Percentiles rank a stretch among this genome's conserved stretches.
phyloP scores from a whole-genome alignment of 352 stramenopile species.

The Globisporangium paroecandrum region DNA sequence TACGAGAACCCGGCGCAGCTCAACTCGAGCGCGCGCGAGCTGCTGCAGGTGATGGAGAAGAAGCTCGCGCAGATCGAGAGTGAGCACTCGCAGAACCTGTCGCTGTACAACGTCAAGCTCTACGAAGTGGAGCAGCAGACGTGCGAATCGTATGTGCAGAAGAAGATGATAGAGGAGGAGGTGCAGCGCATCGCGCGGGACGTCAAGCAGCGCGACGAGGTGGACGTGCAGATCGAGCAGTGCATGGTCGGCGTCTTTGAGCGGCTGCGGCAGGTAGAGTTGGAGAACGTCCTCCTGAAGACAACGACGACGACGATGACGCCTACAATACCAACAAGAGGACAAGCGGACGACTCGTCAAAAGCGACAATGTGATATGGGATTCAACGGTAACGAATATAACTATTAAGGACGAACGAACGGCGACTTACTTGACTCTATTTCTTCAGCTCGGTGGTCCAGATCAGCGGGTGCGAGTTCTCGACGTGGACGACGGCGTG shows the following conservation, averaged over 20 bases:
- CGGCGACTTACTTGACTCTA: slow-evolving; percentile 9
- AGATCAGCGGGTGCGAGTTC: slow-evolving; percentile 81
- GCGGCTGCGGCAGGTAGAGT: slow-evolving; percentile 46
- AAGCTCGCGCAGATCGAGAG: slow-evolving; percentile 35
- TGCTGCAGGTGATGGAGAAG: slow-evolving; percentile 41
- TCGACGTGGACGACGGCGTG: slow-evolving; percentile 55
- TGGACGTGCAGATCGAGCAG: slow-evolving; percentile 52
- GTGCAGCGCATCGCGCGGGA: slow-evolving; percentile 37
- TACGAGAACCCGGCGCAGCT: slow-evolving; percentile 30
- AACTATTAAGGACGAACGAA: slow-evolving; percentile 1
- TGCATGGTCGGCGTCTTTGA: slow-evolving; percentile 55
- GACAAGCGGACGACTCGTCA: not conserved
- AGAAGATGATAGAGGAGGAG: slow-evolving; percentile 42
- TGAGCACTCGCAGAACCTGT: slow-evolving; percentile 35
- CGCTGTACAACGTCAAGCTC: slow-evolving; percentile 44
- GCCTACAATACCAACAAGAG: not conserved
- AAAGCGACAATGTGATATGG: not conserved
- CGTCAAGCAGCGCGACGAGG: slow-evolving; percentile 41
- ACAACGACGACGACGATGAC: not conserved
- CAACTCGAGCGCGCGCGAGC: slow-evolving; percentile 29
- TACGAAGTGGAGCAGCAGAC: slow-evolving; percentile 53
- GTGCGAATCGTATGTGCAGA: slow-evolving; percentile 49
- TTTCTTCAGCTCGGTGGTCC: slow-evolving; percentile 83
- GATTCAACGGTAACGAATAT: not conserved
- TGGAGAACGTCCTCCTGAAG: slow-evolving; percentile 43